Evolutionary conservation across 73 alveolate species (phyloP), one percentile per base, ranked within the genome.

Genomic region (Paramecium primaurelia): DNA sequence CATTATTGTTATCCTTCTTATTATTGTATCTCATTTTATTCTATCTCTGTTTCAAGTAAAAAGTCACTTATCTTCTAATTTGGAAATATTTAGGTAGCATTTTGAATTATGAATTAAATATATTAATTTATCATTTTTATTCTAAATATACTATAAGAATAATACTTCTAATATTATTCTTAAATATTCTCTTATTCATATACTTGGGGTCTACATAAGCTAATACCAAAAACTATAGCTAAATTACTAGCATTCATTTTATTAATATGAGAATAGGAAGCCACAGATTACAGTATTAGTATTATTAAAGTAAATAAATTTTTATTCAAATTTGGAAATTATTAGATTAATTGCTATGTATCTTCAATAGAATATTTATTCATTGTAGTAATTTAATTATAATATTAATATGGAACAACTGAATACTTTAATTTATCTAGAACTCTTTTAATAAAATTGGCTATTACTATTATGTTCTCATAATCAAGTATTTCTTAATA

Each of bases 391-490:
- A 80, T 11, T 42, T 80, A 26, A 20, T 22, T 16, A 47, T 80
- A 80, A 44, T 12, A 45, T 25, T 40, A 14, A 45, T 32, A 47
- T 18, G 75, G 75, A 26, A 80, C 28, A 7, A 80, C 64, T 80
- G 91, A 44, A 32, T 80, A 34, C 30, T 18, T 42, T 45, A 80
- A 49, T 80, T 45, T 49, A 47, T 80, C 91, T 22, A 45, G 14
- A 18, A 80, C 47, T 80, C 91, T 80, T 9, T 80, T 80, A 11
- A 80, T 80, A 47, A 80, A 80, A 26, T 42, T 49, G 3, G 75
- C 91, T 20, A 80, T 25, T 10, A 44, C 75, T 40, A 49, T 42
- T 7, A 25, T 20, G 45, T 80, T 42, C 18, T 45, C 73, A 8
- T 44, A 80, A 80, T 80, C 91, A 8, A 26, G 44, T 9, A 40